Evolutionary conservation across 768 basidiomycete species (phyloP).

Genomic region (Lentinula boryana): DNA sequence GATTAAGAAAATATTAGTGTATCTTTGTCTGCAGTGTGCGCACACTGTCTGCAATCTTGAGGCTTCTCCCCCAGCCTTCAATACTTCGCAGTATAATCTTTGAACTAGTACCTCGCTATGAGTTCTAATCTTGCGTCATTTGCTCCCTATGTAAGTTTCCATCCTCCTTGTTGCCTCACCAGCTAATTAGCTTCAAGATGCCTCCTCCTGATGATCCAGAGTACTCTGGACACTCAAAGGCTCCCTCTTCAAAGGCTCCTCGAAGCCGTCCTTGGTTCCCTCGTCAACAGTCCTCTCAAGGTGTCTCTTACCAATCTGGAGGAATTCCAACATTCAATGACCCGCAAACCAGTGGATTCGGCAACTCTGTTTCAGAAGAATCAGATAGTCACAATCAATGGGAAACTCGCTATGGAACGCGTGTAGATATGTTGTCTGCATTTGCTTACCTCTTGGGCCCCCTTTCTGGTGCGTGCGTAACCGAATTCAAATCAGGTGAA

Average conservation of each 20-base stretch:
- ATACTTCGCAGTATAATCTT: neutral
- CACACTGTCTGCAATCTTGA: neutral
- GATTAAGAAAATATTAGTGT: neutral
- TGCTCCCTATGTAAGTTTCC: constrained; percentile 49
- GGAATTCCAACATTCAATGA: constrained; percentile 52
- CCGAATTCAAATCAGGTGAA: neutral
- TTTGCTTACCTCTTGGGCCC: constrained; percentile 65
- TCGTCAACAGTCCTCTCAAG: constrained; percentile 19
- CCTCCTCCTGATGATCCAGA: constrained; percentile 54
- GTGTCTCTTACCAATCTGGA: constrained; percentile 64
- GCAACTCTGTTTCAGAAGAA: constrained; percentile 27
- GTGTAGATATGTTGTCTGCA: constrained; percentile 64
- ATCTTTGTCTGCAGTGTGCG: neutral
- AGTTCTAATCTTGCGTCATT: constrained; percentile 40
- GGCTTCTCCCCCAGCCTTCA: neutral
- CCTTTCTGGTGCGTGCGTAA: constrained; percentile 57
- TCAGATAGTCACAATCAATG: constrained; percentile 48
- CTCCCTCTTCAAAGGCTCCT: constrained; percentile 19
- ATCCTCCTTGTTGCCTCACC: neutral
- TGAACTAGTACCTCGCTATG: neutral
- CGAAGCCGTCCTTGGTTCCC: constrained; percentile 49
- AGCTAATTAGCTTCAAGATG: constrained; percentile 28
- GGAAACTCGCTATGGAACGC: constrained; percentile 64
- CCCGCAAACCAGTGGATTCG: constrained; percentile 30
- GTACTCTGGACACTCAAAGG: constrained; percentile 11